Evolutionary conservation across 495 filamentous ascomycete genomes (phyloP), one percentile per base, ranked within the genome.

Genomic region (Ascobolus immersus): DNA sequence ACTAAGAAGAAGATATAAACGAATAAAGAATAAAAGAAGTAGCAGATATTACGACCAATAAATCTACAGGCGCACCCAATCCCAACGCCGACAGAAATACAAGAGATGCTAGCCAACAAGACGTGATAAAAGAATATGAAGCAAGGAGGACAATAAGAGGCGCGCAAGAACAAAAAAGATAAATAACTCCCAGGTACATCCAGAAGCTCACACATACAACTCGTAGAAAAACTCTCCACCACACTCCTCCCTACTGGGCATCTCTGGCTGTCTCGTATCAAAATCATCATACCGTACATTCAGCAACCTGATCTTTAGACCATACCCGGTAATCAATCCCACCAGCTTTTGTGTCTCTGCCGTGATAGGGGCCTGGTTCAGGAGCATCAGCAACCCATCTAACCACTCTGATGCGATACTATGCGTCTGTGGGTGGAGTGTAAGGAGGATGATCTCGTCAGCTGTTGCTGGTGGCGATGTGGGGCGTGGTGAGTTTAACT

Each of bases 311-410:
- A 99, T 90, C 60, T 90, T 90, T 23, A 93, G 54, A 3, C 89
- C 84, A 47, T 91, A 94, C 40, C 84, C 74, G 40, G 67, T 64
- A 18, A 99, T 72, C 42, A 92, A 53, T 23, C 71, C 66, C 34
- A 92, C 73, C 32, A 94, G 56, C 49, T 82, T 86, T 43, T 68
- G 77, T 4, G 86, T 94, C 52, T 94, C 84, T 14, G 77, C 63
- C n/a, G 89, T 99, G 52, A 99, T 91, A 8, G 86, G 86, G 26
- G 81, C 70, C 49, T 99, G 86, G 48, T 81, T 78, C 20, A 99
- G 61, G 25, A 99, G 56, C 81, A 99, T 90, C 17, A 93, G 65
- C 32, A 99, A 54, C 1, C 89, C 89, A 49, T 99, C 89, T 0
- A 94, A 57, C 86, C 86, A 99, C 52, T 99, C 89, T 2, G 82